Base-by-base conservation (phyloP, 169 alveolate genomes). In the Plasmodium blacklocki region DNA sequence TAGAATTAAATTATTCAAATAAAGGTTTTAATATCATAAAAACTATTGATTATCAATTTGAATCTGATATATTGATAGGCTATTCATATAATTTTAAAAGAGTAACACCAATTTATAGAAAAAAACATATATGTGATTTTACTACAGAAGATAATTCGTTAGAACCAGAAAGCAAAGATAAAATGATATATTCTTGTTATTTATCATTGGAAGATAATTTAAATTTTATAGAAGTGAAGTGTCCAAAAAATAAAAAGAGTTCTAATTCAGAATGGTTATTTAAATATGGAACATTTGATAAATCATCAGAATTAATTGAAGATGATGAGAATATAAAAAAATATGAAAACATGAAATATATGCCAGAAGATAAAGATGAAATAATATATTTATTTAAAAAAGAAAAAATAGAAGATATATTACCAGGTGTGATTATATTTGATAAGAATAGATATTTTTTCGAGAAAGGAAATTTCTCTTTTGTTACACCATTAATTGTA, bases 41-140 rank as follows among this genome's bases (percentile, higher is more conserved):
- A 8, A 52, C 47, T 43, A 83, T 70, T 0, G 74, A 83, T 26
- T 72, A 52, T 3, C n/a, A 19, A 8, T 39, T 11, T 15, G 74
- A 68, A 47, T n/a, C 80, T 0, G 67, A 83, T 50, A 58, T 83
- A 26, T 19, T 67, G 8, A 50, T 83, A n/a, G 91, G 91, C 1
- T n/a, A 54, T 23, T 72, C 58, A 15, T 83, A 32, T 43, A 0
- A 11, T 21, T 14, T 56, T 18, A 70, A 32, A 60, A 70, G 39
- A 29, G 23, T 64, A 11, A 63, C 64, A 2, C 85, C 80, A 0
- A 67, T 83, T 12, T 11, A 21, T 26, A 56, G 91, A 21, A 83
- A 68, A 47, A 83, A 67, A 52, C 80, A 68, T 39, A 47, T 83
- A 5, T 83, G 91, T 43, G 91, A 83, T 50, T 76, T 76, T 76